Evolutionary conservation across 2,329 filamentous ascomycete genomes (phyloP).

Genomic region (Chaetothyriales sp.): DNA sequence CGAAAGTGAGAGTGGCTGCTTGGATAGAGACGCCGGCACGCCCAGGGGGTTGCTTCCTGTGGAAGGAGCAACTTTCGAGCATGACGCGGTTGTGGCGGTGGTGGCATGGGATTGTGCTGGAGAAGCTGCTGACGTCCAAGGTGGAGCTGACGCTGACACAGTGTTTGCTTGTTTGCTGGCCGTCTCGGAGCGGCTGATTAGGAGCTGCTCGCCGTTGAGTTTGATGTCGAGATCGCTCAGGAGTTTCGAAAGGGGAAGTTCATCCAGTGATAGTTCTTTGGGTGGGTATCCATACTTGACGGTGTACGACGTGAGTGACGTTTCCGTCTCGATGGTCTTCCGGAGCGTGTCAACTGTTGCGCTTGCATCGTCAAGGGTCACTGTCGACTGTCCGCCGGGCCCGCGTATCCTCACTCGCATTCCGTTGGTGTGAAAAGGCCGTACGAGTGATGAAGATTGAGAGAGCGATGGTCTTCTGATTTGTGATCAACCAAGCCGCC

Average conservation of each 20-base stretch:
- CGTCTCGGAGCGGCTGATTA: conserved; percentile 40
- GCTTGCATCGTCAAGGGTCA: conserved; percentile 53
- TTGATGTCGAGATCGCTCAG: conserved; percentile 46
- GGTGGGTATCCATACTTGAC: conserved; percentile 79
- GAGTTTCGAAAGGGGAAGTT: conserved; percentile 35
- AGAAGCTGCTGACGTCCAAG: conserved; percentile 3
- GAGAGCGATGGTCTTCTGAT: no score
- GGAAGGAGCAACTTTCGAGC: neutral
- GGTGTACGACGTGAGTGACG: conserved; percentile 52
- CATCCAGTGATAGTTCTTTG: conserved; percentile 49
- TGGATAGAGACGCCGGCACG: neutral
- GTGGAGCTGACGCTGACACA: neutral
- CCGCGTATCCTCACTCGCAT: conserved; percentile 68
- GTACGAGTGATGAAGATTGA: no score
- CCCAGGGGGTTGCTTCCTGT: neutral
- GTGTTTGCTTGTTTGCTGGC: conserved; percentile 8
- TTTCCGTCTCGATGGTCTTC: conserved; percentile 40
- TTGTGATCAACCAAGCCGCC: neutral
- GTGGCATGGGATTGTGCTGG: conserved; percentile 1
- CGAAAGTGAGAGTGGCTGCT: conserved; percentile 24
- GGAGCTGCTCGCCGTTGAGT: conserved; percentile 55
- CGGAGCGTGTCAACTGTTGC: conserved; percentile 38
- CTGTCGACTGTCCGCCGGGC: conserved; percentile 53
- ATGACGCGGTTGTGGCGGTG: conserved; percentile 1
- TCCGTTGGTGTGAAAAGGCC: neutral